Evolutionary conservation across 2,329 filamentous ascomycete species (phyloP), one percentile per base, ranked within the genome.

Genomic region (Ustulina deusta): DNA sequence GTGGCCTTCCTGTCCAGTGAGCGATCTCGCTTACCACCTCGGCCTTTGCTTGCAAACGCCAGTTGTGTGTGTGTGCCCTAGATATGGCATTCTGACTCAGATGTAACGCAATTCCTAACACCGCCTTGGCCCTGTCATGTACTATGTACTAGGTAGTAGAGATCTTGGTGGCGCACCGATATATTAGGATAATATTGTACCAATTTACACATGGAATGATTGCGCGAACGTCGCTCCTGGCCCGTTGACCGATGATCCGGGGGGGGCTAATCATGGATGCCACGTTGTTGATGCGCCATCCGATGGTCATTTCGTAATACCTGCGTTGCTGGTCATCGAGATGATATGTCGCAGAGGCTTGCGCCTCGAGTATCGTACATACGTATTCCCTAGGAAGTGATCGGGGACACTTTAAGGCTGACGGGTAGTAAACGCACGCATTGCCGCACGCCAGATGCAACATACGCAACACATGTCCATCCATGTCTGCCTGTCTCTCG

Each of bases 41-140:
- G 74, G 73, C 60, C 70, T 75, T 74, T 74, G 74, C 68, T 73
- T 59, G 60, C 65, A 60, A 52, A 60, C 11, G 32, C 54, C 54
- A 29, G 36, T 56, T 40, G n/a, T 51, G 42, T 38, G 40, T 68
- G 67, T 36, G 40, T 29, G 51, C 72, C 71, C 71, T 29, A 42
- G 15, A 29, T 42, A 42, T 69, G 56, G 63, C 63, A 66, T 63
- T 68, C 68, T 75, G 74, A 75, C 68, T 76, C 74, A 76, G 74
- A 76, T 72, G 69, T 66, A 68, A 74, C 72, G 63, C 72, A 65
- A 72, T 52, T 63, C 49, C 61, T 51, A 69, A 69, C 66, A 70
- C 71, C 69, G 60, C 60, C 55, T 29, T 32, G 48, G 51, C 63
- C 65, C 36, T 60, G 61, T 64, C 61, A 64, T 65, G 17, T 29